phyloP scores from a whole-genome alignment of 140 eudicot genomes.

The Senecio squalidus region DNA sequence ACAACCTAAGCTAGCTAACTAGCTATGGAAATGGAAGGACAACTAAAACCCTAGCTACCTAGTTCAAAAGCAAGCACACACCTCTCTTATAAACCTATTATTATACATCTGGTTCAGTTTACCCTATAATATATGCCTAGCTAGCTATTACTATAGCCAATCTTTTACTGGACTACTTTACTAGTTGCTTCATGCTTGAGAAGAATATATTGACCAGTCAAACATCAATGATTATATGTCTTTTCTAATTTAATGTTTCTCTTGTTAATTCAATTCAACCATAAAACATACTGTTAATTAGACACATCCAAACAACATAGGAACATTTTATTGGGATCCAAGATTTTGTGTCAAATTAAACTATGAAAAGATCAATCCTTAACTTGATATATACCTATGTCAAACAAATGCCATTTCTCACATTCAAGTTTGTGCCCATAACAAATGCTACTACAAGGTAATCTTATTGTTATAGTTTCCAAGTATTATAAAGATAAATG shows the following conservation, averaged over 20 bases:
- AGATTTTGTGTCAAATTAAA: background rate
- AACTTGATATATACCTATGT: no score
- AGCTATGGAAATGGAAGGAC: conserved; percentile 23
- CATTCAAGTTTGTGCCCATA: no score
- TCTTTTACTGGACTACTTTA: conserved; percentile 14
- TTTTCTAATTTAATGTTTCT: background rate
- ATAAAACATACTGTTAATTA: background rate
- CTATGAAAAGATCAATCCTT: background rate
- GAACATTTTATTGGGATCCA: conserved; percentile 3
- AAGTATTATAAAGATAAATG: no score
- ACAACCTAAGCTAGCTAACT: background rate
- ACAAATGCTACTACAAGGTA: no score
- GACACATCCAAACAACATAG: conserved; percentile 7
- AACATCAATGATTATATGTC: conserved; percentile 6
- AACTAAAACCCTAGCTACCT: conserved; percentile 24
- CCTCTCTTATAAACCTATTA: conserved; percentile 32
- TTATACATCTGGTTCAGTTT: conserved; percentile 38
- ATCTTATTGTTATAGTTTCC: no score
- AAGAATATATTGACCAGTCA: conserved; percentile 33
- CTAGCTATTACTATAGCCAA: conserved; percentile 13
- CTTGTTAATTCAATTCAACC: background rate
- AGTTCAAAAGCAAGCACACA: conserved; percentile 31
- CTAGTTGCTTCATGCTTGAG: conserved; percentile 2
- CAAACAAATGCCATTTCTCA: no score
- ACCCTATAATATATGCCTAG: conserved; percentile 26